Conservation (phyloP, 2,329 filamentous ascomycete species). For the Verticillium tricorpus region DNA sequence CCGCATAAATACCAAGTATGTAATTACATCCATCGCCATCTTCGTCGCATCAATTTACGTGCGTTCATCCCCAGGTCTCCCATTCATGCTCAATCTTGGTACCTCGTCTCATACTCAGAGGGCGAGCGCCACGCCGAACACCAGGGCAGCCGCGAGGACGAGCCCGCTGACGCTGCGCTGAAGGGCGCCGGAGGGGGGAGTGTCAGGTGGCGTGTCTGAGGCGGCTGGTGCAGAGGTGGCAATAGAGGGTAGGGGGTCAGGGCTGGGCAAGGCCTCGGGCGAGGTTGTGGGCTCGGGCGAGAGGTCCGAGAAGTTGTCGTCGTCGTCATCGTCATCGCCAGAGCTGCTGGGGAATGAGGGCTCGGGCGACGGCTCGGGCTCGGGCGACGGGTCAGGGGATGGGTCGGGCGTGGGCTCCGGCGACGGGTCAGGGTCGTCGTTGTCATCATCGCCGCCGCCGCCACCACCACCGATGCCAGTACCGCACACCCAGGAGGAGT, state of each 20-base stretch:
- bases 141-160: neutral
- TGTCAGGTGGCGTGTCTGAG: neutral
- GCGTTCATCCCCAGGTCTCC: neutral
- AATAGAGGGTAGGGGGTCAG: neutral
- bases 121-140: neutral
- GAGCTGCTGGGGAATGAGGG: conserved; percentile 3
- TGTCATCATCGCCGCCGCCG: neutral
- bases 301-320: neutral
- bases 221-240: neutral
- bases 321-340: conserved; percentile 4
- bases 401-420: too few relatives aligned
- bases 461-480: neutral
- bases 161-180: neutral
- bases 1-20: neutral
- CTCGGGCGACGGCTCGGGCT: neutral
- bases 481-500: conserved; percentile 4
- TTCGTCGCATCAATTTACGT: neutral
- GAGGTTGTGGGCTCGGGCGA: neutral
- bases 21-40: neutral
- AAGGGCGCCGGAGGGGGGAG: neutral
- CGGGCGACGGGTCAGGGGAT: neutral
- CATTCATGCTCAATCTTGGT: neutral
- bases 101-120: neutral
- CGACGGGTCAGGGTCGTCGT: neutral
- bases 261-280: neutral